Evolutionary conservation across 2,329 filamentous ascomycete genomes (phyloP), one percentile per base, ranked within the genome.

Genomic region (Trichoderma asperellum): DNA sequence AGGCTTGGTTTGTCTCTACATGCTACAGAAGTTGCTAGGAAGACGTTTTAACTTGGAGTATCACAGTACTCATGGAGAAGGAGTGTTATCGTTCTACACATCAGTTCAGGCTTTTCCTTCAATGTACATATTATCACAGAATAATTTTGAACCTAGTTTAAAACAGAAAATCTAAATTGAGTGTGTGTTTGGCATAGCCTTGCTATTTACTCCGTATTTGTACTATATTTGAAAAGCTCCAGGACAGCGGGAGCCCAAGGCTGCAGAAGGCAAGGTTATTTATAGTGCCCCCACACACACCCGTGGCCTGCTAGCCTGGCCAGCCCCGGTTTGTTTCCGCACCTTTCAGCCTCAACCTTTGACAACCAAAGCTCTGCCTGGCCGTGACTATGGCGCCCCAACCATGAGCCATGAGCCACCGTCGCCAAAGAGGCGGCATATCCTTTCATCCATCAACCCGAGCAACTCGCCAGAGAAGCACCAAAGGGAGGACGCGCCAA

Each of bases 371-470:
- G 34, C 49, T 32, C 37, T 43, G 49, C 24, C 24, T 43, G 35
- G 18, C 11, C 21, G 32, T 52, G 14, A 32, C 37, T 27, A 78
- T 77, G 73, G 73, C 69, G 66, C 61, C 69, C 68, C 63, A 74
- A 72, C 73, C 70, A 82, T 82, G 80, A 77, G 74, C 68, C 75
- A 75, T 70, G 69, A 71, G 53, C 71, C 73, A 14, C 69, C 77
- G 60, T 82, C 81, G 32, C 78, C 81, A 35, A 79, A 77, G 72
- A 76, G 84, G 75, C 82, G 83, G n/a, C 83, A 82, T 56, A 84
- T 86, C 24, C 78, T 86, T 21, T 83, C 82, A 7, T 86, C 84
- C 7, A 83, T 84, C 73, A 84, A 85, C 71, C 81, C 78, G 6
- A 77, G 78, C 5, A 64, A 68, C 10, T 67, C 71, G 21, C 16